Conservation (phyloP, 371 early-diverging fungal genomes). For the Phascolomyces articulosus region DNA sequence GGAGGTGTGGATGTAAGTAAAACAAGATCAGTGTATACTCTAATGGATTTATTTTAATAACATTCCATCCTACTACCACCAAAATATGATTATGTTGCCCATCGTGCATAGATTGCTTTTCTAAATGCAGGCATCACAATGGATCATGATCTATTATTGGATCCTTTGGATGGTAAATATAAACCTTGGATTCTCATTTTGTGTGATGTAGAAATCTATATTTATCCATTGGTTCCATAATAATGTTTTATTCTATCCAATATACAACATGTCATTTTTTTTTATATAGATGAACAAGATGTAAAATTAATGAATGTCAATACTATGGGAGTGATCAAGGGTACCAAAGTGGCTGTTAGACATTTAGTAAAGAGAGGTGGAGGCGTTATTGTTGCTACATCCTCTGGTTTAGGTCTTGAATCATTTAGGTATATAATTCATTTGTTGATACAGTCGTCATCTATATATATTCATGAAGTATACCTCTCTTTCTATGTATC, state of each 20-base stretch:
- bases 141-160: background rate
- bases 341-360: conserved; percentile 41
- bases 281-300: conserved; percentile 10
- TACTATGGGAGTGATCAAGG: conserved; percentile 8
- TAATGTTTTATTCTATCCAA: too few relatives aligned
- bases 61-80: too few relatives aligned
- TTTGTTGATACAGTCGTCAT: background rate
- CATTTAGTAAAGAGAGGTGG: conserved; percentile 45
- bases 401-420: conserved; percentile 23
- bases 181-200: background rate
- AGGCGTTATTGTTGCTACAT: conserved; percentile 50
- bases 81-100: too few relatives aligned
- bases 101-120: conserved; percentile 12
- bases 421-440: background rate
- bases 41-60: too few relatives aligned
- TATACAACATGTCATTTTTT: too few relatives aligned
- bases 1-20: conserved; percentile 31
- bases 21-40: too few relatives aligned
- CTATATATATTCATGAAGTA: too few relatives aligned
- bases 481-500: too few relatives aligned
- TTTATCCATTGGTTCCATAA: too few relatives aligned
- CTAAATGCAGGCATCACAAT: conserved; percentile 10
- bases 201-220: too few relatives aligned
- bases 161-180: conserved; percentile 15
- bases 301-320: conserved; percentile 6